These are phyloP conservation scores for Verbena officinalis DNA, from an alignment of 257 asterid species.

Conservation along the genomic window DNA sequence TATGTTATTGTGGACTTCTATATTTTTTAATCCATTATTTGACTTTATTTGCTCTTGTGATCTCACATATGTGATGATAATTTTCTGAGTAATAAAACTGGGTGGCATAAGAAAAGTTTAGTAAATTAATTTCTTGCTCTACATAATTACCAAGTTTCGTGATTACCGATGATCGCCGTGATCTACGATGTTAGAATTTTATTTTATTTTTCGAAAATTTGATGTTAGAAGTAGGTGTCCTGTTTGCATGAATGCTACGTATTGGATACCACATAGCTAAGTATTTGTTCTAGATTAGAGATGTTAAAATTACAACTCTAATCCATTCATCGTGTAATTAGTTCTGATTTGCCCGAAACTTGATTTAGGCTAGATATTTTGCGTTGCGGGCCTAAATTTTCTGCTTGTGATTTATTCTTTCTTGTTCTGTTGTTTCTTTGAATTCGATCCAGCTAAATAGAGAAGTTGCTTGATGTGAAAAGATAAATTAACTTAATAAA, in stretches of 20 bases:
- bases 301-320: too few species aligned
- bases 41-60: not conserved
- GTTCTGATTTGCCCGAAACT: too few species aligned
- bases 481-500: constrained; percentile 5
- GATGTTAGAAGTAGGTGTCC: not conserved
- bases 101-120: not conserved
- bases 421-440: not conserved
- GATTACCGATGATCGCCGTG: constrained; percentile 6
- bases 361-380: too few species aligned
- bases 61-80: not conserved
- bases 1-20: too few species aligned
- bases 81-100: not conserved
- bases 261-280: too few species aligned
- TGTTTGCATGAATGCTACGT: constrained; percentile 33
- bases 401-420: not conserved
- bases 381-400: not conserved
- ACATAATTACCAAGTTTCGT: not conserved
- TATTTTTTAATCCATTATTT: not conserved
- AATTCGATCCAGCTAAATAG: not conserved
- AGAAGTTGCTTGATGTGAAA: constrained; percentile 6
- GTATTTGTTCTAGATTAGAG: too few species aligned
- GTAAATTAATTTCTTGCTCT: constrained; percentile 4
- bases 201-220: too few species aligned
- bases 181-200: constrained; percentile 1
- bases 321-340: too few species aligned